These are phyloP conservation scores for Phoma herbarum DNA, from an alignment of 2,329 filamentous ascomycete genomes.

Conservation along the genomic window DNA sequence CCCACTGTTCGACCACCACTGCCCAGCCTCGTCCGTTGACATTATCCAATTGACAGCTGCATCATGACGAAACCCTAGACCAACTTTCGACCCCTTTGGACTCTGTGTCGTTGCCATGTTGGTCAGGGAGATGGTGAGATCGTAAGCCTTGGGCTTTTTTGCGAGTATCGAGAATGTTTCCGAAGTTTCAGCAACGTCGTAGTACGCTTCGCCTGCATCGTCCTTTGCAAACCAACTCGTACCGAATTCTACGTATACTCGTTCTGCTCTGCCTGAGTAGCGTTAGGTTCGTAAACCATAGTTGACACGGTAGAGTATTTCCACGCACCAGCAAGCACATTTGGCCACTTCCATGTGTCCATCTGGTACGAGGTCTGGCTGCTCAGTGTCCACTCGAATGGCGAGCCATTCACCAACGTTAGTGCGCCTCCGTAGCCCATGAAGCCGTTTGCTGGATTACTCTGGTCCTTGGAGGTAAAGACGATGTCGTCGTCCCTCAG, in stretches of 20 bases:
- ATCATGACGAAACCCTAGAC: conserved; percentile 50
- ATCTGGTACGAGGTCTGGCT: conserved; percentile 50
- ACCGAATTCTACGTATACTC: conserved; percentile 46
- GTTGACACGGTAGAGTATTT: background rate
- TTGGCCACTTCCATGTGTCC: conserved; percentile 51
- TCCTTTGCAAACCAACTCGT: conserved; percentile 40
- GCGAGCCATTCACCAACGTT: conserved; percentile 54
- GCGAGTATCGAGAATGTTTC: conserved; percentile 45
- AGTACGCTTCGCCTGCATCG: conserved; percentile 50
- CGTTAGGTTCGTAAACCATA: background rate
- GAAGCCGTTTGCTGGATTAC: conserved; percentile 3
- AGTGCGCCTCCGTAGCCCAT: conserved; percentile 44
- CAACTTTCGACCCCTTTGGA: conserved; percentile 41
- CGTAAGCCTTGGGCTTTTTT: conserved; percentile 42
- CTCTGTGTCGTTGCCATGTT: conserved; percentile 46
- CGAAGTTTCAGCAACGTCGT: conserved; percentile 39
- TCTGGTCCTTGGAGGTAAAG: background rate
- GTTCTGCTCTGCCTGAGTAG: conserved; percentile 37
- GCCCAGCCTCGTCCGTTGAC: conserved; percentile 46
- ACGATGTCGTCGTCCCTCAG: background rate
- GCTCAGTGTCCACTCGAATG: conserved; percentile 48
- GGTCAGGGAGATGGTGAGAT: conserved; percentile 44
- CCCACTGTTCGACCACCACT: conserved; percentile 49
- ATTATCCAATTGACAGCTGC: conserved; percentile 51
- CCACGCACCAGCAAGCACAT: conserved; percentile 36